phyloP scores from a whole-genome alignment of 2,329 filamentous ascomycete species.

The Colletotrichum sp. region DNA sequence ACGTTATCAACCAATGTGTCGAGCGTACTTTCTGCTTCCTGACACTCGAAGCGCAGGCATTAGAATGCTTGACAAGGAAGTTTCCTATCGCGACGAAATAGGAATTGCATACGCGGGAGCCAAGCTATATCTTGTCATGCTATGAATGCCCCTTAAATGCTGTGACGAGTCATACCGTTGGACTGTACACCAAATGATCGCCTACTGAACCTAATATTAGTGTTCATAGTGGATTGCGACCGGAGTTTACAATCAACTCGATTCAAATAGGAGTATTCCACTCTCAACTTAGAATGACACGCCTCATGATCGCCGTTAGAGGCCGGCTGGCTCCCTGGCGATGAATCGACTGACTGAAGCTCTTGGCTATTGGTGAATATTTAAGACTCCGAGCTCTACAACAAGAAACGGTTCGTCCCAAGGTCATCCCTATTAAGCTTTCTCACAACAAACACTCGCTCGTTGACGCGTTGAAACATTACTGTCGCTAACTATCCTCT shows the following conservation, averaged over 20 bases:
- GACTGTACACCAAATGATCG: neutral
- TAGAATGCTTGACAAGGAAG: neutral
- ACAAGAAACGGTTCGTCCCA: neutral
- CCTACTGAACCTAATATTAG: neutral
- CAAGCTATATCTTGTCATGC: neutral
- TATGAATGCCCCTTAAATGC: neutral
- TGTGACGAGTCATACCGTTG: neutral
- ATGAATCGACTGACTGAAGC: rapidly evolving
- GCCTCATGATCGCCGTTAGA: neutral
- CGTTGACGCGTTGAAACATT: rapidly evolving
- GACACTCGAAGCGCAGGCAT: too few species aligned
- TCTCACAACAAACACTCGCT: rapidly evolving
- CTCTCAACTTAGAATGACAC: neutral
- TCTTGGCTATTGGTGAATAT: neutral
- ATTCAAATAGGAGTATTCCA: neutral
- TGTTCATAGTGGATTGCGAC: neutral
- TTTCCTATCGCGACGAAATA: neutral
- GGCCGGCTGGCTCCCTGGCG: neutral
- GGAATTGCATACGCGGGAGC: neutral
- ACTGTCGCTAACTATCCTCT: neutral
- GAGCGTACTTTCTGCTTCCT: too few species aligned
- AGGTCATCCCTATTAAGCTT: neutral
- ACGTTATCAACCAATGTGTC: too few species aligned
- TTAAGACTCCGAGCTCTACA: neutral
- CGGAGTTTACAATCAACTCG: neutral